Evolutionary conservation across 78 protist genomes (phyloP), one percentile per base, ranked within the genome.

Genomic region (Chrysochromulina tobinii): DNA sequence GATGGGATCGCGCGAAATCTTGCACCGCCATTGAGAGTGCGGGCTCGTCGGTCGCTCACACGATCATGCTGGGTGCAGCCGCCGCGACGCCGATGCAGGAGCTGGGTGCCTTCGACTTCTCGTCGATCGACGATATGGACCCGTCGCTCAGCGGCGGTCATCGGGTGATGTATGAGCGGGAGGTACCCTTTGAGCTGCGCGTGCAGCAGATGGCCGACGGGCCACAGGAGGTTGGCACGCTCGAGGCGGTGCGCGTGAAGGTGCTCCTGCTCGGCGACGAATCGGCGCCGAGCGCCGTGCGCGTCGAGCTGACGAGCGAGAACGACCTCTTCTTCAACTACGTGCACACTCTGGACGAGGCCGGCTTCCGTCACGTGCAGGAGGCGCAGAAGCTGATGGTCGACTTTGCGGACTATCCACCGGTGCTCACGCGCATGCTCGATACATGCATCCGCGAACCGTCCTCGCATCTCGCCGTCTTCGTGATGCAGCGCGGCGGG

Each of bases 341-440:
- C 77, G 50, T 14, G 53, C 87, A 89, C 69, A 58, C 75, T 18
- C 67, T 89, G 68, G 91, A 89, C 77, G 92, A 61, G 51, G 69
- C 55, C 50, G 92, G 87, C 25, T 89, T 77, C 58, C 68, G 92
- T 58, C 14, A 54, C 59, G 83, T 88, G 50, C 48, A 54, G 48
- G 90, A 88, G 61, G 83, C 67, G 8, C 92, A 89, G 61, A 89
- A 89, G 72, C 92, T 89, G n/a, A 89, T 89, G 92, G 73, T 77
- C 57, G 93, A 81, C 64, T 90, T 90, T 27, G 77, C 87, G 8
- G 93, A 90, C 69, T 81, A 79, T 48, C 93, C 93, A 0, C 21
- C 69, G 7, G 93, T 81, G 66, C 93, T 90, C 48, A 69, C 53
- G 53, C 57, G 88, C 27, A 90, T 81, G 89, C 89, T 90, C 53